These are phyloP conservation scores for Aspergillus carbonarius DNA, from an alignment of 2,329 filamentous ascomycete species.

Conservation along the genomic window DNA sequence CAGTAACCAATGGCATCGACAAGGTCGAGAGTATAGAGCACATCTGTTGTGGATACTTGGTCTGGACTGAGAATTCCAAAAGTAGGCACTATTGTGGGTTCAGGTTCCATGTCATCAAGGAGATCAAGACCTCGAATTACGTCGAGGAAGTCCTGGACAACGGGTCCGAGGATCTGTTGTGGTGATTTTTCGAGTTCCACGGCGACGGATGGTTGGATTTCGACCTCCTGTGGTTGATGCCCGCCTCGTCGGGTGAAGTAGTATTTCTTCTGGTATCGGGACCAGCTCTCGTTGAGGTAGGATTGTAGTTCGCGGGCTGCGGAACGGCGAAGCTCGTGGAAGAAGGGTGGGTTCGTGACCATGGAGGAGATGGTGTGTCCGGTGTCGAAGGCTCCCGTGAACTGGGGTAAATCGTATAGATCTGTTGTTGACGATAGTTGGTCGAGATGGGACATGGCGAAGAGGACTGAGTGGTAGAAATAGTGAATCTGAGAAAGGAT, in stretches of 20 bases:
- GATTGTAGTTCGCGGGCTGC: conserved; percentile 45
- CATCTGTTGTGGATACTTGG: neutral
- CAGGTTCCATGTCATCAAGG: neutral
- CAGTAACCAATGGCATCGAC: neutral
- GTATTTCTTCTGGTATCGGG: conserved; percentile 43
- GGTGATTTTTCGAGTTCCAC: conserved; percentile 20
- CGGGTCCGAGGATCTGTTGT: conserved; percentile 24
- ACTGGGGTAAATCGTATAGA: conserved; percentile 1
- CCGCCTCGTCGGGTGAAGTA: conserved; percentile 48
- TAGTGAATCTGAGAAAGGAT: conserved; percentile 37
- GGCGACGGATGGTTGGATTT: conserved; percentile 32
- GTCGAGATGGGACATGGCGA: conserved; percentile 30
- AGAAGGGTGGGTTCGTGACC: conserved; percentile 15
- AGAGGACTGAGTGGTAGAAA: conserved; percentile 42
- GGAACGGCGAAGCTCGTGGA: conserved; percentile 29
- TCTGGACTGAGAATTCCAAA: neutral
- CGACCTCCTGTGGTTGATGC: conserved; percentile 46
- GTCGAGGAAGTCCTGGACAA: conserved; percentile 16
- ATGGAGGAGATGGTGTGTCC: neutral
- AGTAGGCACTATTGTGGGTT: neutral
- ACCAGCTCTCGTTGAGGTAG: conserved; percentile 50
- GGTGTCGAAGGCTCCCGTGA: neutral
- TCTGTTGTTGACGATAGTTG: conserved; percentile 15
- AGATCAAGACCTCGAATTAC: conserved; percentile 9
- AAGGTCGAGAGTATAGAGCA: neutral